Evolutionary conservation across 108 stramenopile species (phyloP).

Genomic region (Licmophora abbreviata): DNA sequence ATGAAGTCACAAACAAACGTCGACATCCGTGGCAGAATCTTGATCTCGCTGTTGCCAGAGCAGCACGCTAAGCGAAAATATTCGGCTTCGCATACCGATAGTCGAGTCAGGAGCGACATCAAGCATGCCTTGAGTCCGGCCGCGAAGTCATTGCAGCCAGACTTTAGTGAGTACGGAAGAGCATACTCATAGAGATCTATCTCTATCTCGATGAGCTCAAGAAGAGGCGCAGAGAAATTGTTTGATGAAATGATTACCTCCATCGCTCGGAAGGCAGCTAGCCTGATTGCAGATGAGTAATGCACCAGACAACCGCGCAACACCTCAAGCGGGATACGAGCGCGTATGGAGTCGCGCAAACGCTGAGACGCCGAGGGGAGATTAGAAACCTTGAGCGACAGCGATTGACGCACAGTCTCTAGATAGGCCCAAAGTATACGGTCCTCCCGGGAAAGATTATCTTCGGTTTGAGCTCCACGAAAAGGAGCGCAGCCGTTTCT

Average conservation of each 20-base stretch:
- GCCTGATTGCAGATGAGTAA: conserved; percentile 13
- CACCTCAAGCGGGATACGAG: conserved; percentile 8
- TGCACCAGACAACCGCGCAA: conserved; percentile 17
- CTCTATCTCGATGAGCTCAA: conserved; percentile 16
- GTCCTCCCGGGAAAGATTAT: no score
- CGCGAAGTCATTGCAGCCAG: conserved; percentile 32
- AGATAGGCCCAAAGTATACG: conserved; percentile 58
- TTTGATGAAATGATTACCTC: conserved; percentile 14
- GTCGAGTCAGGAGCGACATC: conserved; percentile 27
- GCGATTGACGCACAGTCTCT: conserved; percentile 15
- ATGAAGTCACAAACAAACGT: conserved; percentile 43
- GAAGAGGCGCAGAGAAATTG: not conserved
- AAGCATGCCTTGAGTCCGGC: conserved; percentile 26
- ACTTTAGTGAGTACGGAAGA: conserved; percentile 33
- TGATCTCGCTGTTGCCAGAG: no score
- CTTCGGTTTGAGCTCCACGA: no score
- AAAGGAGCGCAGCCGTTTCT: no score
- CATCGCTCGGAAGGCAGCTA: conserved; percentile 34
- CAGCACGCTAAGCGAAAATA: no score
- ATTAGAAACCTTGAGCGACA: not conserved
- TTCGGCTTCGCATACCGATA: conserved; percentile 18
- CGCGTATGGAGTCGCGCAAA: conserved; percentile 1
- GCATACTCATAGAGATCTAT: conserved; percentile 30
- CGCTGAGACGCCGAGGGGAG: not conserved
- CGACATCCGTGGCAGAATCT: conserved; percentile 3